Evolutionary conservation across 2,329 filamentous ascomycete genomes (phyloP).

Genomic region (Chaetomiaceae sp.): DNA sequence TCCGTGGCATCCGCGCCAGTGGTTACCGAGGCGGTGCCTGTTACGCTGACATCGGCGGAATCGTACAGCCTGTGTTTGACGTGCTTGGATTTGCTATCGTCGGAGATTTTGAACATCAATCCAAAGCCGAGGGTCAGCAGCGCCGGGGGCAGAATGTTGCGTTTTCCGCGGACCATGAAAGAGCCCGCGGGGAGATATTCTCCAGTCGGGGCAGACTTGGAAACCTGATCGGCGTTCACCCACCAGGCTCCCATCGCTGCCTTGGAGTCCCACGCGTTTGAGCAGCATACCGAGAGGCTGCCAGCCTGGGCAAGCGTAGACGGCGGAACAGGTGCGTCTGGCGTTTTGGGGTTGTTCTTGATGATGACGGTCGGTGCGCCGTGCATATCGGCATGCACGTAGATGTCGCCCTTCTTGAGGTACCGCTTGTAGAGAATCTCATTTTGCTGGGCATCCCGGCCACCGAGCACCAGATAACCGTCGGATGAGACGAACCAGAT

Average conservation of each 20-base stretch:
- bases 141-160: constrained; percentile 84
- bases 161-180: constrained; percentile 78
- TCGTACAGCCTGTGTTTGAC: constrained; percentile 58
- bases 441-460: constrained; percentile 81
- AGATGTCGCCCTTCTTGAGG: constrained; percentile 82
- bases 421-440: constrained; percentile 87
- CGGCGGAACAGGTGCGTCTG: constrained; percentile 83
- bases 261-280: constrained; percentile 84
- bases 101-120: constrained; percentile 80
- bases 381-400: constrained; percentile 82
- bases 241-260: constrained; percentile 95
- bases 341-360: constrained; percentile 73
- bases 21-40: constrained; percentile 11
- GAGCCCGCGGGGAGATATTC: constrained; percentile 71
- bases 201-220: constrained; percentile 72
- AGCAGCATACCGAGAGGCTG: constrained; percentile 71
- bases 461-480: constrained; percentile 84
- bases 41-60: constrained; percentile 9
- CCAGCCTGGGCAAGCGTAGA: constrained; percentile 89
- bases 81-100: constrained; percentile 77
- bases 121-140: constrained; percentile 84
- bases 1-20: constrained; percentile 7
- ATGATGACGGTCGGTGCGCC: constrained; percentile 82
- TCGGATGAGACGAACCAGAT: constrained; percentile 93
- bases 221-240: constrained; percentile 85